These are phyloP conservation scores for Mycena maculata DNA, from an alignment of 768 basidiomycete species.

Conservation along the genomic window DNA sequence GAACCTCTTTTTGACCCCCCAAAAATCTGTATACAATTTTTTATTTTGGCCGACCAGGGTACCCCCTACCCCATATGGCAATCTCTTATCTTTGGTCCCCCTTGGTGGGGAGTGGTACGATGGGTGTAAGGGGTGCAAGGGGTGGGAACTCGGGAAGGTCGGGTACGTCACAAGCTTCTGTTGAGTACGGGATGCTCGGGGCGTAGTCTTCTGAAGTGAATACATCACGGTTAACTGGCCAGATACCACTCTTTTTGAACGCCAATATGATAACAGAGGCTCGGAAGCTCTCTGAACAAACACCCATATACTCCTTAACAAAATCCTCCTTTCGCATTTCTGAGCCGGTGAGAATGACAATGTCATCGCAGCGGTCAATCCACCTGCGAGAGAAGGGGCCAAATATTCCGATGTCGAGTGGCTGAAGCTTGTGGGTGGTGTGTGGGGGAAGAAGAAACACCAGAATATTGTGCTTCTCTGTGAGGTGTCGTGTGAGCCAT, in stretches of 20 bases:
- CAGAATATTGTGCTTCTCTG: constrained; percentile 39
- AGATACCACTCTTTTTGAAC: too few species aligned
- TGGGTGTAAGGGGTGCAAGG: neutral
- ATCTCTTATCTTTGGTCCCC: too few species aligned
- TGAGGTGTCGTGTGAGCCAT: constrained; percentile 16
- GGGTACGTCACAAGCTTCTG: neutral
- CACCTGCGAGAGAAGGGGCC: constrained; percentile 39
- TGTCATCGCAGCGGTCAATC: constrained; percentile 28
- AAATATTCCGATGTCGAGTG: constrained; percentile 50
- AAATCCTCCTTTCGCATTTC: neutral
- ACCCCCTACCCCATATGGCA: too few species aligned
- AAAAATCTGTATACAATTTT: too few species aligned
- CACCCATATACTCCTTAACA: neutral
- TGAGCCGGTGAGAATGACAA: neutral
- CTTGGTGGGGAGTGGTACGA: neutral
- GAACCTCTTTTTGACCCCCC: too few species aligned
- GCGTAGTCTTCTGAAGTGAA: too few species aligned
- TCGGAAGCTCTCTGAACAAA: neutral
- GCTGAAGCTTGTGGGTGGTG: constrained; percentile 48
- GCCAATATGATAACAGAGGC: neutral
- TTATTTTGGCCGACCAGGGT: too few species aligned
- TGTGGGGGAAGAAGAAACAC: constrained; percentile 46
- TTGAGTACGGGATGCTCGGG: neutral
- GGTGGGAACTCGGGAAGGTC: neutral
- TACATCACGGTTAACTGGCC: too few species aligned